Conservation (phyloP, 2,329 filamentous ascomycete genomes). For the Arthrocladium fulminans region DNA sequence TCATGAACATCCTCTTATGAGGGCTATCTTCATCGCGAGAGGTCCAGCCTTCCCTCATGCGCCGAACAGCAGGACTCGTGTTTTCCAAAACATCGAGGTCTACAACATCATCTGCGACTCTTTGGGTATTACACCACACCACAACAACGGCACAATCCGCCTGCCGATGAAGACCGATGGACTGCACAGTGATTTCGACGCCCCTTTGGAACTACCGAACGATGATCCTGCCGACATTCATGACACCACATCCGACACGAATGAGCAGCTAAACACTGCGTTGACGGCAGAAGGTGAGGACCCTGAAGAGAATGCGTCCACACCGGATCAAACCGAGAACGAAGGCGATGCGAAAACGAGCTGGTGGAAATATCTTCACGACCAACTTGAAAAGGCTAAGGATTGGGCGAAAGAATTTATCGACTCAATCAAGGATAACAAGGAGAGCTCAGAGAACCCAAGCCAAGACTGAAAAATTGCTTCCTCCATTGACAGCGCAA, state of each 20-base stretch:
- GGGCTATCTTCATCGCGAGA: conserved; percentile 85
- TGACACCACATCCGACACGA: not conserved
- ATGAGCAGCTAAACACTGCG: not conserved
- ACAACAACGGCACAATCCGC: conserved; percentile 78
- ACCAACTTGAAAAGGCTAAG: conserved; percentile 21
- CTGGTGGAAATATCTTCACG: conserved; percentile 22
- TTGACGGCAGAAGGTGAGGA: not conserved
- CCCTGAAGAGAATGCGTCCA: too few relatives aligned
- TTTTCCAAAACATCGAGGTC: conserved; percentile 88
- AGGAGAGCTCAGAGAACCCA: not conserved
- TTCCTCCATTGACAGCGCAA: not conserved
- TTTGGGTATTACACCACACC: conserved; percentile 59
- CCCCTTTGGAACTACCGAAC: conserved; percentile 5
- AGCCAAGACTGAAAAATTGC: not conserved
- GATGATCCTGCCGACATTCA: conserved; percentile 8
- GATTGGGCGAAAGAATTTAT: conserved; percentile 23
- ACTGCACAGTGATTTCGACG: conserved; percentile 34
- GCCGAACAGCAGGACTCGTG: conserved; percentile 67
- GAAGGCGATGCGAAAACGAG: conserved; percentile 7
- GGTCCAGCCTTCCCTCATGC: conserved; percentile 86
- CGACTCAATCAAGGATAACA: conserved; percentile 21
- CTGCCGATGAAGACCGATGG: conserved; percentile 39
- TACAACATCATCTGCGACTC: conserved; percentile 94
- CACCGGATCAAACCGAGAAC: not conserved
- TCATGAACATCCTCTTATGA: conserved; percentile 87